Base-by-base conservation (phyloP, 495 filamentous ascomycete species). In the Pyrenula massariospora region DNA sequence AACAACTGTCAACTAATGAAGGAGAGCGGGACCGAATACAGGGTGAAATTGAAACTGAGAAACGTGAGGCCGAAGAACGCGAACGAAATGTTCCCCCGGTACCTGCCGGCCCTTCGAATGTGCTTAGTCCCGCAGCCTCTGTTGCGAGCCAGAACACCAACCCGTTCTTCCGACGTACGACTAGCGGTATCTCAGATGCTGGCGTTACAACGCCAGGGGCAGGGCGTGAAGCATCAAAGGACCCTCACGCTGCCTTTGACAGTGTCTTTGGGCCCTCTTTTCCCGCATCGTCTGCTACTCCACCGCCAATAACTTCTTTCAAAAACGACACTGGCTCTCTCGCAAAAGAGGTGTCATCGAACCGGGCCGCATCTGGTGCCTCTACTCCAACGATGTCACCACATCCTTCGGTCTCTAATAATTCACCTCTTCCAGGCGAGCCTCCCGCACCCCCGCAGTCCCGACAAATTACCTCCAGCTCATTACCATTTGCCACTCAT, bases 1-100 rank as follows among this genome's bases (percentile, higher is more conserved):
- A 98, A 72, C 93, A 98, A 71, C 76, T 96, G 52, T 78, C 86
- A 36, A 95, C 92, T 1, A 85, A 84, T 58, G 94, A 98, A 68
- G 80, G 76, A 25, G 93, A 97, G 63, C 78, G 85, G 15, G 91
- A 95, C 48, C 92, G 87, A 69, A 66, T 93, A 47, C 89, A 90
- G 70, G 70, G 69, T 8, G 90, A 96, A 61, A 85, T 87, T 47
- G 64, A 66, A 47, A 53, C 64, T 19, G 66, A 61, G 5, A 62
- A 64, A n/a, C 63, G 63, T 31, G 62, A 65, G 49, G 57, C 68
- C 54, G 64, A 77, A 64, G 68, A 74, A 62, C 57, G 62, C 61
- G 55, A 62, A 55, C 65, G 72, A 56, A 74, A 59, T 62, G 70
- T 60, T 66, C 70, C 59, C 70, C 76, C 62, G 59, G 66, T 66